A percentile compares a stretch with the other conserved stretches of the same genome.
phyloP scores from a whole-genome alignment of 225 moss, liverwort and hornwort genomes.

The Polytrichum commune region DNA sequence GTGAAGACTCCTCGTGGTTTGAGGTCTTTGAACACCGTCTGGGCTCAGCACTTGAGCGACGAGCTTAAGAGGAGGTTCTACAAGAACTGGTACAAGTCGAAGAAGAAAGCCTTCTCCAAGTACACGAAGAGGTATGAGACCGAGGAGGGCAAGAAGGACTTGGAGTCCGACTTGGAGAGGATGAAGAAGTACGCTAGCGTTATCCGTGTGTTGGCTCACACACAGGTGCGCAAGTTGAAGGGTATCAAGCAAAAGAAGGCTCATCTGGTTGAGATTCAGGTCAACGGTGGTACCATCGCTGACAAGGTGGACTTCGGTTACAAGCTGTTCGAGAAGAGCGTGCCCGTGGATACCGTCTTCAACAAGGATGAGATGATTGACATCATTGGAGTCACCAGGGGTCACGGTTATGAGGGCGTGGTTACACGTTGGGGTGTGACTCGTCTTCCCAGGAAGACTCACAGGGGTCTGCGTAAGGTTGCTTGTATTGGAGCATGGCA shows the following conservation, averaged over 20 bases:
- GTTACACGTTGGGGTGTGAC: slow-evolving; percentile 87
- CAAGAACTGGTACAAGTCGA: slow-evolving; percentile 74
- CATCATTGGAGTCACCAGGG: slow-evolving; percentile 71
- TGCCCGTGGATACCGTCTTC: slow-evolving; percentile 73
- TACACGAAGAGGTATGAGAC: slow-evolving; percentile 58
- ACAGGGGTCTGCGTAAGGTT: slow-evolving; percentile 81
- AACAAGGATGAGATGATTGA: slow-evolving; percentile 88
- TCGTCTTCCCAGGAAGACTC: slow-evolving; percentile 71
- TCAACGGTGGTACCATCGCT: slow-evolving; percentile 62
- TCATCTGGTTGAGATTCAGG: slow-evolving; percentile 63
- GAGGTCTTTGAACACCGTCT: slow-evolving; percentile 49
- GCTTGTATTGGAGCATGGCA: slow-evolving; percentile 93
- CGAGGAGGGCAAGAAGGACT: slow-evolving; percentile 67
- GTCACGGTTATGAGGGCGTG: slow-evolving; percentile 78
- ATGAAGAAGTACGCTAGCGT: slow-evolving; percentile 85
- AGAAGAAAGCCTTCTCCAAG: slow-evolving; percentile 69
- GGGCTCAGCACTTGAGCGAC: slow-evolving; percentile 70
- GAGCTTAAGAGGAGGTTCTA: slow-evolving; percentile 69
- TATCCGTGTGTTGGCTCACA: slow-evolving; percentile 62
- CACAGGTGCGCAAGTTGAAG: slow-evolving; percentile 62
- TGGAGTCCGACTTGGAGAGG: slow-evolving; percentile 70
- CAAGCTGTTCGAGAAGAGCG: slow-evolving; percentile 74
- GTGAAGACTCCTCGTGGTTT: slow-evolving; percentile 81
- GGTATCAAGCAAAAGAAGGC: slow-evolving; percentile 66
- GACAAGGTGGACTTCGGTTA: slow-evolving; percentile 86